These are phyloP conservation scores for Hanseniaspora occidentalis DNA, from an alignment of 805 yeast species.

Conservation along the genomic window DNA sequence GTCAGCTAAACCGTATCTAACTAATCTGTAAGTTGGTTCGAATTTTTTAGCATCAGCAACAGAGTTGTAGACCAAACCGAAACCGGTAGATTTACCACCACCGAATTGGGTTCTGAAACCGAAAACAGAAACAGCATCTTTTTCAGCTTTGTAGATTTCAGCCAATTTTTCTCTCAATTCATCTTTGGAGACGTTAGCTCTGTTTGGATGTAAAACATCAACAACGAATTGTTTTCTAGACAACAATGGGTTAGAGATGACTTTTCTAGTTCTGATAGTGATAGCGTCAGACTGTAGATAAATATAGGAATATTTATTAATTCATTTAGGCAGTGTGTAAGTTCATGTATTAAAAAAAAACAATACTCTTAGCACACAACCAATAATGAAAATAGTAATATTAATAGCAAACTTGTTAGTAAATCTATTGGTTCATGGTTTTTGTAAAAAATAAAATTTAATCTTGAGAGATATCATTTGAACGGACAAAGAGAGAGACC, in stretches of 20 bases:
- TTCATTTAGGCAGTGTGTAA: neutral
- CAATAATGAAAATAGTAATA: neutral
- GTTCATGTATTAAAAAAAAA: neutral
- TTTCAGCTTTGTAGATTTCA: slow-evolving; percentile 79
- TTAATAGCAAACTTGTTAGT: slow-evolving; percentile 2
- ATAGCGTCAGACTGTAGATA: slow-evolving; percentile 85
- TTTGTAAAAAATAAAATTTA: no score
- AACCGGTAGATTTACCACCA: slow-evolving; percentile 99
- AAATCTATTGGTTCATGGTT: neutral
- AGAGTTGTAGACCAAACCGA: slow-evolving; percentile 97
- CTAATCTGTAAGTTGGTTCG: slow-evolving; percentile 98
- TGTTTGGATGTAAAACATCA: slow-evolving; percentile 99
- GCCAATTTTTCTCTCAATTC: slow-evolving; percentile 94
- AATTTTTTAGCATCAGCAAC: slow-evolving; percentile 95
- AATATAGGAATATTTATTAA: neutral
- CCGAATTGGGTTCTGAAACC: slow-evolving; percentile 99
- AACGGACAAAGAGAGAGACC: no score
- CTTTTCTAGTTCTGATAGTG: slow-evolving; percentile 98
- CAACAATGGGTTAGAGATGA: slow-evolving; percentile 97
- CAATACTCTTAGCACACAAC: neutral
- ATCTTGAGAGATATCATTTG: no score
- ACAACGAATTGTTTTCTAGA: slow-evolving; percentile 99
- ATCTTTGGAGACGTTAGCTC: slow-evolving; percentile 98
- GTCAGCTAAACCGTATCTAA: slow-evolving; percentile 94
- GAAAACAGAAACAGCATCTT: slow-evolving; percentile 91